Conservation (phyloP, 768 basidiomycete species). For the Mycena albidolilacea region DNA sequence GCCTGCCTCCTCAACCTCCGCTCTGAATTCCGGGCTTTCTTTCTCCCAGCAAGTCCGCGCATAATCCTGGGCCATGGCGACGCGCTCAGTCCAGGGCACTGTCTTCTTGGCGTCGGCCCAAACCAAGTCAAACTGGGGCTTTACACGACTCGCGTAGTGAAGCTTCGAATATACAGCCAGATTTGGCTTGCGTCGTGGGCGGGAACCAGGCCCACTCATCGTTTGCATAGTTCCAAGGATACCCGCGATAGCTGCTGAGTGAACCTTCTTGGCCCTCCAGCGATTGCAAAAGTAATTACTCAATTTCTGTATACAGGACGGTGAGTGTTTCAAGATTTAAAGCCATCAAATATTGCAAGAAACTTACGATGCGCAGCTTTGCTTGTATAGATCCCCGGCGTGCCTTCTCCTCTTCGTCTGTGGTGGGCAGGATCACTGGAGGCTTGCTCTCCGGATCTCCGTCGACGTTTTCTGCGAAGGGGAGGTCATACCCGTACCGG, state of each 20-base stretch:
- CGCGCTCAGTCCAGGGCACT: not conserved
- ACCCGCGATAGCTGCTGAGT: not conserved
- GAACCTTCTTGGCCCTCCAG: not conserved
- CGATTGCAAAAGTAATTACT: not conserved
- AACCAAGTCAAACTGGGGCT: conserved; percentile 1
- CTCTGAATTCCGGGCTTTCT: not conserved
- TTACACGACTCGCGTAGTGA: not conserved
- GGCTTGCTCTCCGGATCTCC: not conserved
- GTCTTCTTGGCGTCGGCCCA: not conserved
- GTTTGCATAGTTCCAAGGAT: not conserved
- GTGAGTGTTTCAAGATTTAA: too few relatives aligned
- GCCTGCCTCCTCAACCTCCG: not conserved
- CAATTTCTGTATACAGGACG: not conserved
- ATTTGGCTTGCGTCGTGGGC: not conserved
- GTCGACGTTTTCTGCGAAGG: not conserved
- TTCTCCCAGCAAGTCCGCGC: not conserved
- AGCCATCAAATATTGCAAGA: not conserved
- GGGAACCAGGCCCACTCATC: not conserved
- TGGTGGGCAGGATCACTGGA: not conserved
- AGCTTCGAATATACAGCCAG: not conserved
- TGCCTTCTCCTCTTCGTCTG: not conserved
- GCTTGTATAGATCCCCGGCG: not conserved
- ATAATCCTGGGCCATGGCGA: not conserved
- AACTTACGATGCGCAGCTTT: not conserved
- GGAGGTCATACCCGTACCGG: not conserved